Percentiles rank a stretch among this genome's conserved stretches.
These are phyloP conservation scores for Penicillium verrucosum DNA, from an alignment of 2,329 filamentous ascomycete species.

Conservation along the genomic window DNA sequence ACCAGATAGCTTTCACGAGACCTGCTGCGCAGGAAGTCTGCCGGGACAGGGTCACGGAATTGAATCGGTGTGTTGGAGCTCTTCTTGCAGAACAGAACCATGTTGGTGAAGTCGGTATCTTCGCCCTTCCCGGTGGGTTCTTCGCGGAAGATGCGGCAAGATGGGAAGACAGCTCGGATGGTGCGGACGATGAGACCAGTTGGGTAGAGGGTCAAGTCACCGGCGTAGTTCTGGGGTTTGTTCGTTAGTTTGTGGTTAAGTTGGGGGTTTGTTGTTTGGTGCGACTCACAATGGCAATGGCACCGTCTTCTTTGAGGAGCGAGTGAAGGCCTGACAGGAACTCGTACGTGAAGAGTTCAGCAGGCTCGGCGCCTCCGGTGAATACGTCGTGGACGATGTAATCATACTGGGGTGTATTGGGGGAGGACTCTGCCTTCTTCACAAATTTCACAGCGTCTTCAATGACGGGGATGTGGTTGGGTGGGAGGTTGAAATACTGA, in stretches of 20 bases:
- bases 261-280: background rate
- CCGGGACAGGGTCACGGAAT: conserved; percentile 64
- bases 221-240: conserved; percentile 77
- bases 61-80: conserved; percentile 47
- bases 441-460: conserved; percentile 76
- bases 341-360: conserved; percentile 79
- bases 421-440: conserved; percentile 44
- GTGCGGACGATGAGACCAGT: conserved; percentile 78
- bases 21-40: conserved; percentile 70
- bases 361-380: conserved; percentile 89
- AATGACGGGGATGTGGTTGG: conserved; percentile 75
- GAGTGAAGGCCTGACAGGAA: conserved; percentile 70
- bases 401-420: conserved; percentile 57
- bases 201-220: conserved; percentile 73
- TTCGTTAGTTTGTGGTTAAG: conserved; percentile 10
- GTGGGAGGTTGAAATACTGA: conserved; percentile 76
- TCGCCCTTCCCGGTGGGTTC: conserved; percentile 47
- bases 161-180: conserved; percentile 77
- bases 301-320: conserved; percentile 73
- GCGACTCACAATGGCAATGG: conserved; percentile 75
- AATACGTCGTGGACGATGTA: conserved; percentile 98
- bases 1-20: conserved; percentile 67
- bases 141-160: conserved; percentile 88
- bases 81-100: conserved; percentile 91
- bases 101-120: conserved; percentile 80